A percentile compares a stretch with the other conserved stretches of the same genome.
Conservation (phyloP, 208 protist genomes). For the Leishmania aethiopica region DNA sequence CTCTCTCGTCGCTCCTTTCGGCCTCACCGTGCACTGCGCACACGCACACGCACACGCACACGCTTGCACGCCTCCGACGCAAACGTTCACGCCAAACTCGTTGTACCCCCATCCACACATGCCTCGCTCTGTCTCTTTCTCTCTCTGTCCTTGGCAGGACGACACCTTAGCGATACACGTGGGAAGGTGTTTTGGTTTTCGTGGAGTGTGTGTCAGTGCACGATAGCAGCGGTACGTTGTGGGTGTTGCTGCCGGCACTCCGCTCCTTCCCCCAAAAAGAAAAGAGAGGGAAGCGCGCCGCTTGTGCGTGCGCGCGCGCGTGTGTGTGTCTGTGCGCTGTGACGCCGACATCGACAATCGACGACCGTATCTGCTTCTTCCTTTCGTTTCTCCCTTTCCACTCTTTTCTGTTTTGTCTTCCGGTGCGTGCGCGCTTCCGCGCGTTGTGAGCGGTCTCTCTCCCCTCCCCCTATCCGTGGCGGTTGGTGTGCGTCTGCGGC, state of each 20-base stretch:
- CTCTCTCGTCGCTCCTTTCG: neutral
- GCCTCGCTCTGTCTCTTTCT: neutral
- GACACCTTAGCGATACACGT: constrained; percentile 7
- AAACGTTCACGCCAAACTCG: neutral
- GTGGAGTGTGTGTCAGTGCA: constrained; percentile 10
- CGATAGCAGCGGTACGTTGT: neutral
- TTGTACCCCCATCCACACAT: too few species aligned
- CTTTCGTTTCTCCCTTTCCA: neutral
- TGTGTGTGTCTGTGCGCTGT: neutral
- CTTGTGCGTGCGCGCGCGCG: neutral
- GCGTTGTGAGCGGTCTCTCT: neutral
- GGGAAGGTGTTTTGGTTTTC: neutral
- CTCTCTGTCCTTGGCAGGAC: neutral
- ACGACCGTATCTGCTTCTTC: neutral
- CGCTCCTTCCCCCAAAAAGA: neutral
- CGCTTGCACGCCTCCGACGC: neutral
- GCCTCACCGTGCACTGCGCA: neutral
- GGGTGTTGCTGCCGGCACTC: neutral
- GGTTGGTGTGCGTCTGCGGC: neutral
- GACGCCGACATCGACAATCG: neutral
- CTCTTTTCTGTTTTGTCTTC: neutral
- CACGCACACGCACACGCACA: too few species aligned
- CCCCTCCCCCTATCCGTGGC: neutral
- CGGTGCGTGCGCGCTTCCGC: neutral
- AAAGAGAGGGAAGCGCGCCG: neutral